phyloP scores from a whole-genome alignment of 805 yeast genomes.

The Ogataea minuta region DNA sequence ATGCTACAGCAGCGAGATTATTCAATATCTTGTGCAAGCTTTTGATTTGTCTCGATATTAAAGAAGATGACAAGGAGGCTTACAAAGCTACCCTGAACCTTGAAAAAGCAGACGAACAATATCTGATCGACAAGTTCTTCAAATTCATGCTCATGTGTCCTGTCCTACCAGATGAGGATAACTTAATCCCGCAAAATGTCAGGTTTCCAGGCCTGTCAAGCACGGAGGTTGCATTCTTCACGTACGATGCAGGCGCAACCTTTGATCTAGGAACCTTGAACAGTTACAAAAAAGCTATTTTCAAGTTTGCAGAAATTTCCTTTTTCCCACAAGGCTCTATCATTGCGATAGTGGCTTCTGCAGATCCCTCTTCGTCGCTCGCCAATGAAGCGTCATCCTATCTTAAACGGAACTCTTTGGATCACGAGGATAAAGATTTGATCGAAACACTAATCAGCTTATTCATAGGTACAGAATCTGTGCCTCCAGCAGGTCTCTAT shows the following conservation, averaged over 20 bases:
- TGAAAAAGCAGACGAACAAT: conserved; percentile 40
- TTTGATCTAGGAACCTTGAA: conserved; percentile 50
- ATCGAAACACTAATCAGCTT: conserved; percentile 45
- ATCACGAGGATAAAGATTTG: conserved; percentile 48
- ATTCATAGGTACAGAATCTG: conserved; percentile 46
- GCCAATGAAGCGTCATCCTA: conserved; percentile 53
- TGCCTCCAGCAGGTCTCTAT: conserved; percentile 52
- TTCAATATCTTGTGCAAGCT: conserved; percentile 61
- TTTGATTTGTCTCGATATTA: conserved; percentile 42
- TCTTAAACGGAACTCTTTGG: conserved; percentile 48
- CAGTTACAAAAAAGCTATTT: conserved; percentile 39
- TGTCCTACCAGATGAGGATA: conserved; percentile 34
- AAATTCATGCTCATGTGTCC: conserved; percentile 60
- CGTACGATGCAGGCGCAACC: conserved; percentile 64
- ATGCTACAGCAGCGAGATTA: conserved; percentile 46
- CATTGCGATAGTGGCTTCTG: conserved; percentile 57
- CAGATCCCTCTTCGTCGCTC: conserved; percentile 55
- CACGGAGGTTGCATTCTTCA: conserved; percentile 58
- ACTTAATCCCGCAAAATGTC: conserved; percentile 42
- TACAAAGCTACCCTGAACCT: conserved; percentile 36
- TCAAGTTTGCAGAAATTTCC: conserved; percentile 44
- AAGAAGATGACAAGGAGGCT: conserved; percentile 46
- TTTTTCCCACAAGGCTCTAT: conserved; percentile 36
- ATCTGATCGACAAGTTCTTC: conserved; percentile 46
- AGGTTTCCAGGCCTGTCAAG: conserved; percentile 64